These are phyloP conservation scores for Podaxis carcinomalis DNA, from an alignment of 768 basidiomycete genomes.

Conservation along the genomic window DNA sequence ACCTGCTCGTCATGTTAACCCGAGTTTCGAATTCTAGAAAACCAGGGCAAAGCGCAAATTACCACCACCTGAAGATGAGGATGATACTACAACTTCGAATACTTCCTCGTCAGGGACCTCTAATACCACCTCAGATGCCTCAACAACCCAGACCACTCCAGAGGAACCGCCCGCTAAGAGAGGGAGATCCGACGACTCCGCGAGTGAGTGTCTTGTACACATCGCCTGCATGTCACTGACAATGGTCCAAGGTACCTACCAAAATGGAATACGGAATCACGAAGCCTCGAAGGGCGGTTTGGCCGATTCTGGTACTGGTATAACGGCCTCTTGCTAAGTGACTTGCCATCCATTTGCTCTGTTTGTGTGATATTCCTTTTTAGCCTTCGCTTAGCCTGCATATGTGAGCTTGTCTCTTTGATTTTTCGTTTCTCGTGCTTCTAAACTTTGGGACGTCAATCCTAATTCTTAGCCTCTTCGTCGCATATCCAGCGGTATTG, in stretches of 20 bases:
- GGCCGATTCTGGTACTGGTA: conserved; percentile 25
- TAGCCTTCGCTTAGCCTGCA: neutral
- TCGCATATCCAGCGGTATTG: too few species aligned
- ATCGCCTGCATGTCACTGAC: neutral
- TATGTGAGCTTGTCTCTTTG: neutral
- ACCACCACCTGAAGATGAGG: conserved; percentile 25
- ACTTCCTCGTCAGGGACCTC: conserved; percentile 5
- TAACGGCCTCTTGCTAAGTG: conserved; percentile 27
- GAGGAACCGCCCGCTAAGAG: conserved; percentile 2
- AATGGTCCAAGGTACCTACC: conserved; percentile 20
- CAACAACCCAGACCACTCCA: neutral
- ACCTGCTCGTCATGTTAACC: neutral
- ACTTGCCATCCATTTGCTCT: conserved; percentile 1
- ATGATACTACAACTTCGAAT: conserved; percentile 10
- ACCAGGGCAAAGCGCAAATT: conserved; percentile 53
- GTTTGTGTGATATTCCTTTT: neutral
- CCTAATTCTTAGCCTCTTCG: too few species aligned
- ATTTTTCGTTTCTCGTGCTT: neutral
- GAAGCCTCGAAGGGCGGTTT: conserved; percentile 16
- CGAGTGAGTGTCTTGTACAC: conserved; percentile 4
- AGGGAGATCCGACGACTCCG: neutral
- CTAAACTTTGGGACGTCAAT: too few species aligned
- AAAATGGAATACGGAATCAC: conserved; percentile 21
- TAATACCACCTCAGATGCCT: conserved; percentile 12
- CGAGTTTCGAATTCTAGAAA: conserved; percentile 32